Percentiles rank a stretch among this genome's conserved stretches.
Conservation (phyloP, 768 basidiomycete species). For the Leccinum barrowsii region DNA sequence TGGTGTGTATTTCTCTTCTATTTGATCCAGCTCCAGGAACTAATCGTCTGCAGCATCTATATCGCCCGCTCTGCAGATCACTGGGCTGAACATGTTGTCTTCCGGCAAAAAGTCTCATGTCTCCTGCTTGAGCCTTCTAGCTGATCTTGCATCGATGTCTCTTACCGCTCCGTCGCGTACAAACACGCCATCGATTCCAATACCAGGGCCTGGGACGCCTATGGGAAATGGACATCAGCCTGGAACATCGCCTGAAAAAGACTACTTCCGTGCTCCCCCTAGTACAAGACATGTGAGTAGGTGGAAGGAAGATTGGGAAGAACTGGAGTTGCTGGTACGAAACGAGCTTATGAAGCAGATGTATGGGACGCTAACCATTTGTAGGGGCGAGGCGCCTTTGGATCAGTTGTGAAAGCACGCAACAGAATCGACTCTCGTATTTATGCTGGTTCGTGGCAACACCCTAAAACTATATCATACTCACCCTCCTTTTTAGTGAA, state of each 20-base stretch:
- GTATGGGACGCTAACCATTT: not conserved
- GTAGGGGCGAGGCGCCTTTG: constrained; percentile 87
- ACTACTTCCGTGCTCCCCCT: constrained; percentile 47
- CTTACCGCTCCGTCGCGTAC: constrained; percentile 22
- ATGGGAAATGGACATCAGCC: constrained; percentile 35
- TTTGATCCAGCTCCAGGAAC: not conserved
- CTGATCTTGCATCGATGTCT: constrained; percentile 49
- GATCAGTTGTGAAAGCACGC: constrained; percentile 91
- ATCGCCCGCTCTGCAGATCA: constrained; percentile 48
- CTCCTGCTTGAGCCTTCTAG: constrained; percentile 55
- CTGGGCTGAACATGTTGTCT: constrained; percentile 58
- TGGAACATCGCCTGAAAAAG: constrained; percentile 61
- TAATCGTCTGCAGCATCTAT: constrained; percentile 42
- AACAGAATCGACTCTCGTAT: constrained; percentile 85
- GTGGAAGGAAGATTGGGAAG: constrained; percentile 94
- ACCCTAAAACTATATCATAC: not conserved
- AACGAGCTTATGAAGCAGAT: not conserved
- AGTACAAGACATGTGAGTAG: constrained; percentile 59
- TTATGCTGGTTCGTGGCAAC: constrained; percentile 59
- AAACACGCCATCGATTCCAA: constrained; percentile 16
- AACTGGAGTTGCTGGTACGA: constrained; percentile 74
- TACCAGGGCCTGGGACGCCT: constrained; percentile 43
- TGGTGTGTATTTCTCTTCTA: constrained; percentile 35
- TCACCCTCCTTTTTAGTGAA: constrained; percentile 52
- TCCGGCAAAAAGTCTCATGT: constrained; percentile 52